Evolutionary conservation across 192 early-diverging fungal species (phyloP), one percentile per base, ranked within the genome.

Genomic region (Entomortierella parvispora): DNA sequence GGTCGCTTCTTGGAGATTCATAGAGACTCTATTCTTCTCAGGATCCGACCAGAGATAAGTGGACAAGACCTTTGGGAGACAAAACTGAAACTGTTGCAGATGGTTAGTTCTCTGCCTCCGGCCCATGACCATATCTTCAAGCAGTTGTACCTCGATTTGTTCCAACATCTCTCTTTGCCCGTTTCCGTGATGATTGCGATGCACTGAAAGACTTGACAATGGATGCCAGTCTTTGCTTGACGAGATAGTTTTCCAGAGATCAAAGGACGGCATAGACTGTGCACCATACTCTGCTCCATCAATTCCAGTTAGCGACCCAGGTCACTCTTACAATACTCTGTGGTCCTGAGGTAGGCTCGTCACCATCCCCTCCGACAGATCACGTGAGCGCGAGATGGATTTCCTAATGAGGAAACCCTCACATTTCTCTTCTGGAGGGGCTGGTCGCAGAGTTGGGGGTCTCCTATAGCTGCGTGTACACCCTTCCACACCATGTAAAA

Each of bases 61-160:
- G 9, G 46, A 62, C 2, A 76, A 26, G 0, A 20, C n/a, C 2
- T 12, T 4, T 15, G 72, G 72, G 17, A 76, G 12, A 10, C 25
- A 28, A 25, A 63, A 68, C 50, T 76, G 72, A n/a, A 49, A 58
- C 72, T 71, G 57, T 29, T 14, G 9, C 11, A 14, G 11, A 52
- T 0, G 22, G n/a, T 40, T 40, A 40, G 37, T 40, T 9, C 37
- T 5, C 5, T 40, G 37, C 37, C n/a, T n/a, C n/a, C n/a, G n/a
- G n/a, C n/a, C n/a, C n/a, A n/a, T n/a, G n/a, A n/a, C n/a, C n/a
- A n/a, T n/a, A n/a, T n/a, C n/a, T n/a, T n/a, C n/a, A n/a, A n/a
- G n/a, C n/a, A n/a, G n/a, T n/a, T n/a, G n/a, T 37, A 74, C 70
- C 50, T 68, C 72, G n/a, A 76, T 68, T 43, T 76, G 72, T 20